Conservation (phyloP, 495 filamentous ascomycete species). For the Penicillium robsamsonii region DNA sequence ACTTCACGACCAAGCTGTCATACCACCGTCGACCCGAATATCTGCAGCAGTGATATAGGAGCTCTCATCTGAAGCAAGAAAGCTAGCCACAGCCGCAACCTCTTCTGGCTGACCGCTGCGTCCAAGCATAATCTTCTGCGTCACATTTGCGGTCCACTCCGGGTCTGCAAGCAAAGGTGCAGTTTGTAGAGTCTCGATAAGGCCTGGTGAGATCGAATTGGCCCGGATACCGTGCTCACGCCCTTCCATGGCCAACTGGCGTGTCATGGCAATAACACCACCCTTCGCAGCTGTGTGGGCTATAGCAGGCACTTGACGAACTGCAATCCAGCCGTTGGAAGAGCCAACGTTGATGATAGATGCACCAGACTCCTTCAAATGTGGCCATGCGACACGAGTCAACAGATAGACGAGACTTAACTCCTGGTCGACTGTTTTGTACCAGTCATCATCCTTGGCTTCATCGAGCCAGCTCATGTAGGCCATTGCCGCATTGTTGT, state of each 20-base stretch:
- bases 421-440: background rate
- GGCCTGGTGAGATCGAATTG: background rate
- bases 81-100: conserved; percentile 86
- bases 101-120: conserved; percentile 94
- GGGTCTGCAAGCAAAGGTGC: background rate
- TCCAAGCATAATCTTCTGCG: conserved; percentile 38
- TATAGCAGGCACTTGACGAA: background rate
- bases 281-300: conserved; percentile 5
- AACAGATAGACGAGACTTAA: background rate
- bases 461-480: conserved; percentile 1
- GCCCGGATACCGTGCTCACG: background rate
- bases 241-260: conserved; percentile 6
- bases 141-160: background rate
- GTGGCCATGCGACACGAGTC: background rate
- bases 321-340: background rate
- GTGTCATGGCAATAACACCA: conserved; percentile 9
- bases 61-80: conserved; percentile 86
- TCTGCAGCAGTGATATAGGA: conserved; percentile 86
- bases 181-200: background rate
- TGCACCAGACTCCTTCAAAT: background rate
- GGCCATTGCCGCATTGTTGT: conserved; percentile 1
- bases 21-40: conserved; percentile 61
- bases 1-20: background rate
- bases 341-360: conserved; percentile 4
- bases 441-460: background rate